phyloP scores from a whole-genome alignment of 805 yeast genomes.

The Kurtzmaniella cleridarum region DNA sequence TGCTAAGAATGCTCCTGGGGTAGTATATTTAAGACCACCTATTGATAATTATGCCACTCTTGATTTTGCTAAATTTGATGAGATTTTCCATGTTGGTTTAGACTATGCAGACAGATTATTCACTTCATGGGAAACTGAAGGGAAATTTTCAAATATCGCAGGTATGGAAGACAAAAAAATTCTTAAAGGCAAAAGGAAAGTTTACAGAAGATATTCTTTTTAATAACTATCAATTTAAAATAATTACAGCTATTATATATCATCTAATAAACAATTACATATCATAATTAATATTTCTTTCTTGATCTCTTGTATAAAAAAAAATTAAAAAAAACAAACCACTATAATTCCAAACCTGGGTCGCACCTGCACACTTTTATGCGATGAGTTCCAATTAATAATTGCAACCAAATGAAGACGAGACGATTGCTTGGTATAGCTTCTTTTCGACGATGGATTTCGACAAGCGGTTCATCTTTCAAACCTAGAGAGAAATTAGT shows the following conservation, averaged over 20 bases:
- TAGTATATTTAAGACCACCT: constrained; percentile 87
- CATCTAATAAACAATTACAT: too few species aligned
- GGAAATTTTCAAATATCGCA: constrained; percentile 58
- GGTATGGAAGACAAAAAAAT: constrained; percentile 32
- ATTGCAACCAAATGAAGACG: background rate
- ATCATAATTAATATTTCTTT: too few species aligned
- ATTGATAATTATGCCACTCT: constrained; percentile 87
- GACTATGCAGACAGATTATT: constrained; percentile 62
- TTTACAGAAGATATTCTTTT: constrained; percentile 60
- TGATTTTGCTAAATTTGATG: constrained; percentile 89
- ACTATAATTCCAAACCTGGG: too few species aligned
- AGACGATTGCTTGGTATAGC: background rate
- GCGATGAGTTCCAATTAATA: background rate
- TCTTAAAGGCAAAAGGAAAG: constrained; percentile 17
- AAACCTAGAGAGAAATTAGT: too few species aligned
- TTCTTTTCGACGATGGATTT: background rate
- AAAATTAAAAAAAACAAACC: too few species aligned
- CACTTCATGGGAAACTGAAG: constrained; percentile 44
- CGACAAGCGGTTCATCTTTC: too few species aligned
- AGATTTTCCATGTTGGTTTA: constrained; percentile 76
- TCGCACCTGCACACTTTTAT: background rate
- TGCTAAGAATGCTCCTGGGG: constrained; percentile 82
- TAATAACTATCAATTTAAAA: too few species aligned
- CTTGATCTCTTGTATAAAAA: too few species aligned
- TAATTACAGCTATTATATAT: too few species aligned